Percentiles rank a stretch among this genome's conserved stretches.
These are phyloP conservation scores for Acanthamoeba sp. DNA, from an alignment of 208 protist genomes.

Conservation along the genomic window DNA sequence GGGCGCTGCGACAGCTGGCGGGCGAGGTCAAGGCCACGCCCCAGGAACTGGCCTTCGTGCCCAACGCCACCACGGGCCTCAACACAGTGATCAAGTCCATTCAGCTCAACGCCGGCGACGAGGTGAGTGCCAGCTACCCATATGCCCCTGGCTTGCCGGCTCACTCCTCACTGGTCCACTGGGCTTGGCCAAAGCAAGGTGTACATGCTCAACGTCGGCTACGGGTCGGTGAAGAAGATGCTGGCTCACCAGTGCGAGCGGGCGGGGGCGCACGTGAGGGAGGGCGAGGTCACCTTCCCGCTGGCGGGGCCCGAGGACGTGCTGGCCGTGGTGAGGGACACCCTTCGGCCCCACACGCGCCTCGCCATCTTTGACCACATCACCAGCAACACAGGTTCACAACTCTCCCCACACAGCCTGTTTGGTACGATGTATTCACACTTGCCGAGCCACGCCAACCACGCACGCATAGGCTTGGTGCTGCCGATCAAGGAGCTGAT, in stretches of 20 bases:
- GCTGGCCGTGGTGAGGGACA: conserved; percentile 80
- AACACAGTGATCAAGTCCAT: conserved; percentile 92
- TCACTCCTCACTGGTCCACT: no score
- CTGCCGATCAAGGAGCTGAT: conserved; percentile 83
- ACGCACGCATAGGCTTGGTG: conserved; percentile 85
- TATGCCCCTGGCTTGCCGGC: background rate
- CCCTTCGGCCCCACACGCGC: conserved; percentile 76
- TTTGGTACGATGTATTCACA: no score
- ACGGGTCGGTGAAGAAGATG: conserved; percentile 95
- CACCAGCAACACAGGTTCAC: conserved; percentile 90
- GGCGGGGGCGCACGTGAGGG: conserved; percentile 89
- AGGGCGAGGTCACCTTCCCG: conserved; percentile 88
- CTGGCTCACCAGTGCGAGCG: conserved; percentile 91
- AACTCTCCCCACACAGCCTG: background rate
- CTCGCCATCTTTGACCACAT: conserved; percentile 93
- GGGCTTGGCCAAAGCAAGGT: no score
- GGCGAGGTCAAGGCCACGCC: conserved; percentile 90
- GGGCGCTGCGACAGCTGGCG: conserved; percentile 90
- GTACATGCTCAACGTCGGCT: conserved; percentile 92
- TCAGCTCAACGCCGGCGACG: conserved; percentile 88
- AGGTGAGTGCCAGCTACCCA: conserved; percentile 8
- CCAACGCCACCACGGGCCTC: conserved; percentile 93
- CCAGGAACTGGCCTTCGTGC: conserved; percentile 91
- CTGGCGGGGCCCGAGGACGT: conserved; percentile 89
- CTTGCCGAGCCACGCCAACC: conserved; percentile 67